Percentiles rank a stretch among this genome's conserved stretches.
These are phyloP conservation scores for Stagonosporopsis vannaccii DNA, from an alignment of 2,329 filamentous ascomycete genomes.

Conservation along the genomic window DNA sequence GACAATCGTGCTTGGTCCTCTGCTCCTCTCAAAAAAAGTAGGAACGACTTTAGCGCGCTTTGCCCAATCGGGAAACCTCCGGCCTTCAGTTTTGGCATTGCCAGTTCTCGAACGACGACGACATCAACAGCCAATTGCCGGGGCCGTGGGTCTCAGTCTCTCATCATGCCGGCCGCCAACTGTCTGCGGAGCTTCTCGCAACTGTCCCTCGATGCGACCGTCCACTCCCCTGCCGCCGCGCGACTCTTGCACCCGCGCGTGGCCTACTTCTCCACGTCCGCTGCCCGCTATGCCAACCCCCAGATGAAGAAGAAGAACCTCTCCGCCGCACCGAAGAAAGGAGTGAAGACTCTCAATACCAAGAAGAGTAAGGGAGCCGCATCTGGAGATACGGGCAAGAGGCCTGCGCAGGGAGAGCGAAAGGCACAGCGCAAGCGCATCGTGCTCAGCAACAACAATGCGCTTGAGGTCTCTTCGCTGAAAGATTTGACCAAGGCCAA, in stretches of 20 bases:
- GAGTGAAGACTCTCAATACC: conserved; percentile 50
- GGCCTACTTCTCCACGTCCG: conserved; percentile 47
- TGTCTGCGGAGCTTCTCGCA: conserved; percentile 45
- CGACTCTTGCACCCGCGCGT: conserved; percentile 36
- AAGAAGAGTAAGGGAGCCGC: conserved; percentile 54
- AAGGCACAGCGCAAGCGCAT: conserved; percentile 89
- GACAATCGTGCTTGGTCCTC: conserved; percentile 6
- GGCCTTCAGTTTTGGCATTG: conserved; percentile 32
- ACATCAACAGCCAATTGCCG: conserved; percentile 35
- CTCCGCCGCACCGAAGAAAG: conserved; percentile 43
- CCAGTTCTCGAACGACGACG: conserved; percentile 23
- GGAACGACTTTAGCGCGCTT: conserved; percentile 28
- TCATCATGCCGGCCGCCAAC: conserved; percentile 41
- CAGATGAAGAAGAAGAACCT: conserved; percentile 38
- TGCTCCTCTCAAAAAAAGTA: conserved; percentile 5
- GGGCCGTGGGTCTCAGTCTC: conserved; percentile 33
- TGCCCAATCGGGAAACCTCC: conserved; percentile 17
- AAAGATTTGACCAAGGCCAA: conserved; percentile 66
- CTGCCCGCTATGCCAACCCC: conserved; percentile 36
- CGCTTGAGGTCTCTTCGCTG: conserved; percentile 76
- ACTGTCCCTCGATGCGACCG: conserved; percentile 38
- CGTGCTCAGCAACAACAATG: conserved; percentile 92
- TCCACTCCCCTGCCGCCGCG: conserved; percentile 31
- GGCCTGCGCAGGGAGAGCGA: conserved; percentile 78
- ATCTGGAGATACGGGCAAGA: conserved; percentile 53